Evolutionary conservation across 2,329 filamentous ascomycete genomes (phyloP).

Genomic region (Arthroderma sp.): DNA sequence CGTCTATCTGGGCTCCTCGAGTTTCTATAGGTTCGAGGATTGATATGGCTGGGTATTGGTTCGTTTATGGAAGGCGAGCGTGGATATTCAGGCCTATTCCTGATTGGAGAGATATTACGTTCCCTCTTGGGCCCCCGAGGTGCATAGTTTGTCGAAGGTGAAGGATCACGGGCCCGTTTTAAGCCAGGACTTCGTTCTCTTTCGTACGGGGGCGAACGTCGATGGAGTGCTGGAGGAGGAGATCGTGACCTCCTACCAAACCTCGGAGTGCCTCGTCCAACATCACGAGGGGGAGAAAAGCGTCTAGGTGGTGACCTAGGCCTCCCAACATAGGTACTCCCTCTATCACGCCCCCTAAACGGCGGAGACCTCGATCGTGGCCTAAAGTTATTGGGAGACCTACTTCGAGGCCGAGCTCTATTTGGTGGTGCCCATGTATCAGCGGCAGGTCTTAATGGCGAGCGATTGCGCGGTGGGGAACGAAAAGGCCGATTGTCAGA

Average conservation of each 20-base stretch:
- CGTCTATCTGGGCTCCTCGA: conserved; percentile 43
- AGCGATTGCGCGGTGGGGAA: conserved; percentile 26
- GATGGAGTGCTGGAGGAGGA: conserved; percentile 18
- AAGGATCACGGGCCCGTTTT: conserved; percentile 25
- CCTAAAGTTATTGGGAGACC: conserved; percentile 28
- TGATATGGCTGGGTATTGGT: conserved; percentile 20
- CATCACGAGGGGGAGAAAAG: conserved; percentile 29
- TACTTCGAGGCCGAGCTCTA: conserved; percentile 26
- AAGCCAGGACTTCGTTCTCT: conserved; percentile 21
- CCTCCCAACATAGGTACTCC: conserved; percentile 21
- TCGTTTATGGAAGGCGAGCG: conserved; percentile 34
- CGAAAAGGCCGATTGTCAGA: conserved; percentile 23
- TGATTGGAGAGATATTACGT: conserved; percentile 17
- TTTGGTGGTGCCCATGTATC: conserved; percentile 31
- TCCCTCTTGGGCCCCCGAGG: conserved; percentile 23
- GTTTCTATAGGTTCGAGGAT: conserved; percentile 29
- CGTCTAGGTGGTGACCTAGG: conserved; percentile 26
- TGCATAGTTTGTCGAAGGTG: conserved; percentile 20
- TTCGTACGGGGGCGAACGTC: conserved; percentile 18
- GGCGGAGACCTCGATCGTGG: conserved; percentile 31
- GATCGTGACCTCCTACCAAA: conserved; percentile 28
- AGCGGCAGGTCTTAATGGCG: conserved; percentile 22
- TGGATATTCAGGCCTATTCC: conserved; percentile 18
- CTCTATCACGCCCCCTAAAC: conserved; percentile 24
- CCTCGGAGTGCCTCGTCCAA: conserved; percentile 26